Conservation (phyloP, 345 rosid species). For the Boechera stricta region DNA sequence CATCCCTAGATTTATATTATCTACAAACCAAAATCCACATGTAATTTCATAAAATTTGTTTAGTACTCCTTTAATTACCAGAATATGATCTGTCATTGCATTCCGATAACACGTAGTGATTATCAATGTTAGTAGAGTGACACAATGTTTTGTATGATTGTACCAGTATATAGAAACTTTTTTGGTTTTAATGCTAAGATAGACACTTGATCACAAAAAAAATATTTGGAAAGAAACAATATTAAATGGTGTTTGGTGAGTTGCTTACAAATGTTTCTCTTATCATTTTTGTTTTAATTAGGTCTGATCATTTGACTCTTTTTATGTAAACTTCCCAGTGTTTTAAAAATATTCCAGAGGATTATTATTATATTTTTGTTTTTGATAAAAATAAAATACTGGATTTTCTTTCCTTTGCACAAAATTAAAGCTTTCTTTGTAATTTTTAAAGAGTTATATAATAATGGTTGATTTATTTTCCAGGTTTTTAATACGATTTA, state of each 20-base stretch:
- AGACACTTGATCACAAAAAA: not conserved
- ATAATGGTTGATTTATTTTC: not conserved
- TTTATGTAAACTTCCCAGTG: not conserved
- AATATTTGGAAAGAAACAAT: not conserved
- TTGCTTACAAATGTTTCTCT: slow-evolving; percentile 1
- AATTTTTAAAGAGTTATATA: not conserved
- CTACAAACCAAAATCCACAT: not conserved
- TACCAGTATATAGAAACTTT: not conserved
- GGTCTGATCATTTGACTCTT: not conserved
- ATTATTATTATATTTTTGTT: not conserved
- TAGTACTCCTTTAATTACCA: not conserved
- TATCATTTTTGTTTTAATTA: not conserved
- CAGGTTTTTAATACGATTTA: not conserved
- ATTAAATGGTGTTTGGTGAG: not conserved
- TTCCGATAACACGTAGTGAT: slow-evolving; percentile 2
- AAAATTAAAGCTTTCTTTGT: not conserved
- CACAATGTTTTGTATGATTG: not conserved
- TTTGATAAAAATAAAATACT: too few species aligned
- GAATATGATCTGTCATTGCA: slow-evolving; percentile 7
- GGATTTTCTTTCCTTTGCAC: too few species aligned
- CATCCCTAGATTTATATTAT: not conserved
- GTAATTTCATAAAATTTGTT: not conserved
- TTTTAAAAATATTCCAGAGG: not conserved
- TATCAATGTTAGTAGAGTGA: not conserved
- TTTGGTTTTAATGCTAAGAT: not conserved